These are phyloP conservation scores for Magnusiomyces fungicola DNA, from an alignment of 1,139 yeast genomes.

Conservation along the genomic window DNA sequence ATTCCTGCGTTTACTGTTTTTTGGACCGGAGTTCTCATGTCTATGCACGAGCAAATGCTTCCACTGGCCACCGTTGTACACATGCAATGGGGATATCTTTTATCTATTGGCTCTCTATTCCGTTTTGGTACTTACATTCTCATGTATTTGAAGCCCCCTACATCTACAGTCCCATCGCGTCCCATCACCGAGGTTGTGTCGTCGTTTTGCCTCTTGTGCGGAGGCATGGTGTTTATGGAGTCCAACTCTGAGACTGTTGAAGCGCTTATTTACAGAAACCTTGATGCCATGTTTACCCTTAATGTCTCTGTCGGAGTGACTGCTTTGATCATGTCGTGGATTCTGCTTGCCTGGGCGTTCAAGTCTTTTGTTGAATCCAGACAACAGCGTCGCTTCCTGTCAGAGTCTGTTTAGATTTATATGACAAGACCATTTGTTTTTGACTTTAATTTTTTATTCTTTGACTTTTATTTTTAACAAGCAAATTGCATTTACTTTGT, in stretches of 20 bases:
- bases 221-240: conserved; percentile 89
- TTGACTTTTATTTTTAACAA: too few species aligned
- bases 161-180: conserved; percentile 43
- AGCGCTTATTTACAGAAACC: conserved; percentile 78
- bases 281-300: conserved; percentile 83
- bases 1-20: conserved; percentile 88
- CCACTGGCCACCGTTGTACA: conserved; percentile 70
- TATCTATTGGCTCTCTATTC: conserved; percentile 70
- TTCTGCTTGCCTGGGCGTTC: conserved; percentile 61
- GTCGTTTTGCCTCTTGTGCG: conserved; percentile 71
- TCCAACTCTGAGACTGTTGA: conserved; percentile 78
- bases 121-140: conserved; percentile 62
- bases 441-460: too few species aligned
- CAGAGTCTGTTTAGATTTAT: too few species aligned
- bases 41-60: conserved; percentile 85
- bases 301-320: conserved; percentile 75
- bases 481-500: too few species aligned
- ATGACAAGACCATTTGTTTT: too few species aligned
- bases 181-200: conserved; percentile 83
- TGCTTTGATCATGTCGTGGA: conserved; percentile 86
- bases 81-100: conserved; percentile 82
- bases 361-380: conserved; percentile 27
- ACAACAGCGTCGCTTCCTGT: conserved; percentile 2
- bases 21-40: conserved; percentile 97
- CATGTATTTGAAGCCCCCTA: conserved; percentile 46